phyloP scores from a whole-genome alignment of 2,329 filamentous ascomycete species.

The Dothidotthia symphoricarpi region DNA sequence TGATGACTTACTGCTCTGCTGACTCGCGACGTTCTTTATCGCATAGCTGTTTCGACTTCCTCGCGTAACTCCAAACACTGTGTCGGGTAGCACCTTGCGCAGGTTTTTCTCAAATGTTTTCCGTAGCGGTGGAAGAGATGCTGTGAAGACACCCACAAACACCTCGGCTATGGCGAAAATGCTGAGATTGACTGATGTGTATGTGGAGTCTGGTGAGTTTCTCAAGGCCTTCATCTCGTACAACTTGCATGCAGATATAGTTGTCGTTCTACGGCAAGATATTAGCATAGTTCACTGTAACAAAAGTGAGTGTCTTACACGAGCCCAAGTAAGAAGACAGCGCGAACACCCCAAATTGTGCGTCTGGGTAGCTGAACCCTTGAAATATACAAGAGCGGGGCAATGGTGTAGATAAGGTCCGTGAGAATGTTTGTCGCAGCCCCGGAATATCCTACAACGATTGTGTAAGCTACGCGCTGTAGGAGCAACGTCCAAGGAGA shows the following conservation, averaged over 20 bases:
- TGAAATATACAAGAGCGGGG: constrained; percentile 25
- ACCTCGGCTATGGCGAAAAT: constrained; percentile 27
- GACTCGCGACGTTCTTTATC: constrained; percentile 12
- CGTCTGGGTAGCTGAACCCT: constrained; percentile 24
- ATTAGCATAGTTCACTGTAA: constrained; percentile 1
- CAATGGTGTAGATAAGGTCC: constrained; percentile 24
- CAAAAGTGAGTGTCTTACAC: constrained; percentile 12
- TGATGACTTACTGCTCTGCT: constrained; percentile 3
- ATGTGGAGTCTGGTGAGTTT: constrained; percentile 22
- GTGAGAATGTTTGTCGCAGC: constrained; percentile 28
- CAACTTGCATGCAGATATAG: constrained; percentile 27
- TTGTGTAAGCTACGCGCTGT: too few species aligned
- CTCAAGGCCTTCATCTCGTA: constrained; percentile 25
- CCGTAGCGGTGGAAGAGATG: constrained; percentile 26
- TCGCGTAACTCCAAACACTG: constrained; percentile 12
- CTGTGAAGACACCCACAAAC: constrained; percentile 28
- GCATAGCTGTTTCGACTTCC: constrained; percentile 18
- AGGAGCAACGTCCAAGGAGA: too few species aligned
- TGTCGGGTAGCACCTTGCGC: constrained; percentile 20
- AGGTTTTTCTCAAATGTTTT: constrained; percentile 26
- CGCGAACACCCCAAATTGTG: constrained; percentile 28
- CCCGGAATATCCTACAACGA: constrained; percentile 19
- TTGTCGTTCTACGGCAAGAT: constrained; percentile 16
- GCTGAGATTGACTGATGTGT: constrained; percentile 23
- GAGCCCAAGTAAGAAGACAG: constrained; percentile 27